Conservation (phyloP, 352 stramenopile species). For the Pythium dissimile region DNA sequence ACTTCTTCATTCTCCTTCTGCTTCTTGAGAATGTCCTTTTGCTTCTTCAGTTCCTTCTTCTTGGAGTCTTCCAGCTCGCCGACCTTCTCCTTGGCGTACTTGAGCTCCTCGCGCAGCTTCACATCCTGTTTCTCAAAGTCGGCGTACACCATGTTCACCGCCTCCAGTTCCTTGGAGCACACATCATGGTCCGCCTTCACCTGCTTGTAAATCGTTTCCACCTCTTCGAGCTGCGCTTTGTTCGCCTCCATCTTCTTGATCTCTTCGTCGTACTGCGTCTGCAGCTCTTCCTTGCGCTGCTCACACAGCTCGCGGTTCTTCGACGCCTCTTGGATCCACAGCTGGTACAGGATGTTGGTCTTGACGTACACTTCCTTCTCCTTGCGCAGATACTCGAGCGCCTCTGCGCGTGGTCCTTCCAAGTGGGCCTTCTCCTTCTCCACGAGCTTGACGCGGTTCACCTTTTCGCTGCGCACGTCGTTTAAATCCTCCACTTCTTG, state of each 20-base stretch:
- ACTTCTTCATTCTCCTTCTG: slow-evolving; percentile 84
- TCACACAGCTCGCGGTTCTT: slow-evolving; percentile 77
- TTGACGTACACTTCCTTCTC: slow-evolving; percentile 96
- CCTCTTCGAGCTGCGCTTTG: slow-evolving; percentile 63
- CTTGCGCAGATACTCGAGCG: slow-evolving; percentile 92
- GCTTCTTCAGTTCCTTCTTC: slow-evolving; percentile 91
- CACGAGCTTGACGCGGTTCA: slow-evolving; percentile 98
- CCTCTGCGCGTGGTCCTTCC: slow-evolving; percentile 93
- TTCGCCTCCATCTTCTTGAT: slow-evolving; percentile 78
- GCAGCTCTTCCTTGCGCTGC: slow-evolving; percentile 54
- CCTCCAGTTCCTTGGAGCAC: slow-evolving; percentile 83
- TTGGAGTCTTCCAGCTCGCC: slow-evolving; percentile 91
- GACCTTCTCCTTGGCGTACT: slow-evolving; percentile 91
- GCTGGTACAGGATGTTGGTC: slow-evolving; percentile 96
- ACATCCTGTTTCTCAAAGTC: slow-evolving; percentile 97
- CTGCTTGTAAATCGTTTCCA: slow-evolving; percentile 81
- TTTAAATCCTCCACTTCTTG: slow-evolving; percentile 94
- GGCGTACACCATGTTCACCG: slow-evolving; percentile 91
- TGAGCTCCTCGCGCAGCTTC: slow-evolving; percentile 96
- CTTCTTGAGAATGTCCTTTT: slow-evolving; percentile 79
- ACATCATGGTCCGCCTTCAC: slow-evolving; percentile 84
- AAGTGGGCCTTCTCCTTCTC: slow-evolving; percentile 97
- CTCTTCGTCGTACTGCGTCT: slow-evolving; percentile 75
- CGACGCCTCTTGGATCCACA: slow-evolving; percentile 82
- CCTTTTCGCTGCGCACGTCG: slow-evolving; percentile 90